A percentile compares a stretch with the other conserved stretches of the same genome.
These are phyloP conservation scores for Gymnopus androsaceus DNA, from an alignment of 1,284 basidiomycete genomes.

Conservation along the genomic window DNA sequence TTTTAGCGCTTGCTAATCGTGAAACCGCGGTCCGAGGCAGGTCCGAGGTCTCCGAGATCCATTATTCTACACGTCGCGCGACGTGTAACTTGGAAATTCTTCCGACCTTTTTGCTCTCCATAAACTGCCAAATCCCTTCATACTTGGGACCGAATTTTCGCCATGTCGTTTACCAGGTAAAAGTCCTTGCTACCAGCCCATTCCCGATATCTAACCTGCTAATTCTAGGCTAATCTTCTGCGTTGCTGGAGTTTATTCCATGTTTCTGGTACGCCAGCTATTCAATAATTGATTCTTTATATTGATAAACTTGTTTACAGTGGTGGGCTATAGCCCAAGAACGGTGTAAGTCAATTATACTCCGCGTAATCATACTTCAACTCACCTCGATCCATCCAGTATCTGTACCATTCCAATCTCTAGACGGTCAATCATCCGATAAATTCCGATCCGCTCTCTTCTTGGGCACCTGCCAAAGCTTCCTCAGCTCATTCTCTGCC, in stretches of 20 bases:
- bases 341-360: constrained; percentile 57
- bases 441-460: constrained; percentile 89
- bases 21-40: too few species aligned
- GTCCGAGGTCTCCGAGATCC: too few species aligned
- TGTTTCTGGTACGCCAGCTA: constrained; percentile 64
- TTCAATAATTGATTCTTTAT: constrained; percentile 7
- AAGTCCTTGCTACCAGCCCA: constrained; percentile 1
- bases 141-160: background rate
- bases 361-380: constrained; percentile 10
- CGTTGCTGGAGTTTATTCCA: constrained; percentile 72
- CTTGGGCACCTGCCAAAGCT: constrained; percentile 86
- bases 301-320: constrained; percentile 34
- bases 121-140: background rate
- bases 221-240: constrained; percentile 59
- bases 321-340: constrained; percentile 93
- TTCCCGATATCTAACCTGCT: background rate
- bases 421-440: constrained; percentile 62
- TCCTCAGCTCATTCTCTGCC: constrained; percentile 79
- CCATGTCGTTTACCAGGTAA: constrained; percentile 13
- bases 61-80: background rate
- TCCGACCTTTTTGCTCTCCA: background rate
- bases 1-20: too few species aligned
- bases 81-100: background rate
- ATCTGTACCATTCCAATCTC: constrained; percentile 78
- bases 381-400: constrained; percentile 46